Conservation (phyloP, 179 eudicot genomes). For the Silene noctiflora region DNA sequence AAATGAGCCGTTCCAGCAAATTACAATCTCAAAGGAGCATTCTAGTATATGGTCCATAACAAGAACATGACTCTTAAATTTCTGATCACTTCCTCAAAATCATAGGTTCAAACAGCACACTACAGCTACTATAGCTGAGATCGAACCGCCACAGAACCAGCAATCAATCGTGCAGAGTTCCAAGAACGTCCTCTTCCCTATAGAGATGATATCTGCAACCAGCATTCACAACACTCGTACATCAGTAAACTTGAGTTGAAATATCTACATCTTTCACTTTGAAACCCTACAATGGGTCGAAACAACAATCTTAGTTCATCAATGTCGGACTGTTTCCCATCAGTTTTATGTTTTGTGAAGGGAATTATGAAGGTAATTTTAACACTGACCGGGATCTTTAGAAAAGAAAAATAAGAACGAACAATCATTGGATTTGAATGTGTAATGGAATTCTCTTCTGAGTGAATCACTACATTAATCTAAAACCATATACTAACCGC, state of each 20-base stretch:
- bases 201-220: slow-evolving; percentile 59
- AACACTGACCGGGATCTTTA: too few species aligned
- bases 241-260: neutral
- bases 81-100: neutral
- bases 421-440: too few species aligned
- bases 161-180: slow-evolving; percentile 64
- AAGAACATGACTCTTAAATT: neutral
- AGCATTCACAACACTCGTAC: neutral
- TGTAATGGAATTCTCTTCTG: too few species aligned
- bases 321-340: too few species aligned
- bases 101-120: neutral
- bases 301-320: too few species aligned
- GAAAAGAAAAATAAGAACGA: too few species aligned
- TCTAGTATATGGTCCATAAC: neutral
- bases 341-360: too few species aligned
- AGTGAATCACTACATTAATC: too few species aligned
- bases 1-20: neutral
- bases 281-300: too few species aligned
- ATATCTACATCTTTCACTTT: too few species aligned
- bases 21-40: slow-evolving; percentile 1
- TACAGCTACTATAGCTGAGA: neutral
- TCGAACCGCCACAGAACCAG: neutral
- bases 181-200: slow-evolving; percentile 80
- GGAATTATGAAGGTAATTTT: too few species aligned
- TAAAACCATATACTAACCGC: too few species aligned